A percentile compares a stretch with the other conserved stretches of the same genome.
These are phyloP conservation scores for Mucor sp. DNA, from an alignment of 371 early-diverging fungal species.

Conservation along the genomic window DNA sequence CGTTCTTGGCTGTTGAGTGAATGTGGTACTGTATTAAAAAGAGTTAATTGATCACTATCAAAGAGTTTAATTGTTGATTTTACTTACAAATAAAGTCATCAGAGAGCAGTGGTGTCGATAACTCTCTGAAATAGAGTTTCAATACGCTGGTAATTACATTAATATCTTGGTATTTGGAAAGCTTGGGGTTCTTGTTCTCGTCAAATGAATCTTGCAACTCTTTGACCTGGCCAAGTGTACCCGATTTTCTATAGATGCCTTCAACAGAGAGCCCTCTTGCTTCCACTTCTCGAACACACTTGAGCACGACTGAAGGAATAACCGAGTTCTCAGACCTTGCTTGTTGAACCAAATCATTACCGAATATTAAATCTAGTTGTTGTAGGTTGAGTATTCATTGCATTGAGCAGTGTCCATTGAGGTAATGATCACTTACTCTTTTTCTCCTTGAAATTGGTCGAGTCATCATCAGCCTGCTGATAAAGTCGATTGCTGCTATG, in stretches of 20 bases:
- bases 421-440: not conserved
- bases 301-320: constrained; percentile 15
- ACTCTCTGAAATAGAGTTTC: constrained; percentile 90
- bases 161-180: constrained; percentile 60
- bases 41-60: not conserved
- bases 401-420: no score
- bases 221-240: constrained; percentile 76
- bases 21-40: not conserved
- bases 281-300: constrained; percentile 24
- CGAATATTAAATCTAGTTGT: constrained; percentile 18
- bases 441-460: not conserved
- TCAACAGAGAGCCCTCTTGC: constrained; percentile 21
- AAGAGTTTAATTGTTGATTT: not conserved
- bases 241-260: constrained; percentile 92
- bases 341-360: constrained; percentile 22
- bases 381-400: not conserved
- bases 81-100: constrained; percentile 60
- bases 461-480: constrained; percentile 3
- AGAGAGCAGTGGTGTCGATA: constrained; percentile 89
- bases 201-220: constrained; percentile 58
- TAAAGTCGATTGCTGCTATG: not conserved
- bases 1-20: constrained; percentile 22
- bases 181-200: constrained; percentile 36
- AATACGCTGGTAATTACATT: constrained; percentile 84
- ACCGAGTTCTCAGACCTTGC: constrained; percentile 13